phyloP scores from a whole-genome alignment of 768 basidiomycete species.

The Lactarius hatsudake region DNA sequence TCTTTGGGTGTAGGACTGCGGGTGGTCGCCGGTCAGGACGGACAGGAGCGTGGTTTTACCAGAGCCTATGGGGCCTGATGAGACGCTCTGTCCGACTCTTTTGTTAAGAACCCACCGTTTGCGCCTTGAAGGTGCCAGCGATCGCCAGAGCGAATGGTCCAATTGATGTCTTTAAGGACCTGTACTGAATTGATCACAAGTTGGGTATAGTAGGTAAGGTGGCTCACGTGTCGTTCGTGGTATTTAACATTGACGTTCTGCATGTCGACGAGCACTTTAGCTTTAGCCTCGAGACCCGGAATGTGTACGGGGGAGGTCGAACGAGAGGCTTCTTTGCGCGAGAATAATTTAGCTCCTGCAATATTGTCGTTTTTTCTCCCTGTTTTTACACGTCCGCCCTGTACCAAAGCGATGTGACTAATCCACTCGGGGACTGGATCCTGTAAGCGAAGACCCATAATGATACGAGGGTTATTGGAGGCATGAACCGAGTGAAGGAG shows the following conservation, averaged over 20 bases:
- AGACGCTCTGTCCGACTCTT: not conserved
- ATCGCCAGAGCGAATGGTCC: conserved; percentile 80
- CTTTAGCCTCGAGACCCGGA: conserved; percentile 20
- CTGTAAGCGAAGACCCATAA: conserved; percentile 65
- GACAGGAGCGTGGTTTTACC: conserved; percentile 95
- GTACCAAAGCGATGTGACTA: conserved; percentile 59
- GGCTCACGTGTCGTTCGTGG: conserved; percentile 38
- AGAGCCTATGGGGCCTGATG: conserved; percentile 51
- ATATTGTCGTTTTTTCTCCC: conserved; percentile 49
- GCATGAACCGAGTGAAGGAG: conserved; percentile 56
- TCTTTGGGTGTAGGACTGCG: conserved; percentile 82
- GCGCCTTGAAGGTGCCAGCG: conserved; percentile 88
- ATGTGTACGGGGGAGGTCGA: not conserved
- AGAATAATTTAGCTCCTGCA: conserved; percentile 25
- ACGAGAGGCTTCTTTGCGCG: not conserved
- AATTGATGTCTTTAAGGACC: conserved; percentile 76
- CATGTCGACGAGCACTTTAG: conserved; percentile 56
- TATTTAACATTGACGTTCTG: conserved; percentile 70
- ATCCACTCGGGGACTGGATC: conserved; percentile 73
- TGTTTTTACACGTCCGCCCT: conserved; percentile 46
- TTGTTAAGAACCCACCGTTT: conserved; percentile 56
- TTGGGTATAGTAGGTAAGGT: not conserved
- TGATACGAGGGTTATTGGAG: conserved; percentile 51
- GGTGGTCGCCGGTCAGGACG: conserved; percentile 90
- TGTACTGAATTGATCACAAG: conserved; percentile 30